Percentiles rank a stretch among this genome's conserved stretches.
phyloP scores from a whole-genome alignment of 2,329 filamentous ascomycete genomes.

The Microsporum audouinii region DNA sequence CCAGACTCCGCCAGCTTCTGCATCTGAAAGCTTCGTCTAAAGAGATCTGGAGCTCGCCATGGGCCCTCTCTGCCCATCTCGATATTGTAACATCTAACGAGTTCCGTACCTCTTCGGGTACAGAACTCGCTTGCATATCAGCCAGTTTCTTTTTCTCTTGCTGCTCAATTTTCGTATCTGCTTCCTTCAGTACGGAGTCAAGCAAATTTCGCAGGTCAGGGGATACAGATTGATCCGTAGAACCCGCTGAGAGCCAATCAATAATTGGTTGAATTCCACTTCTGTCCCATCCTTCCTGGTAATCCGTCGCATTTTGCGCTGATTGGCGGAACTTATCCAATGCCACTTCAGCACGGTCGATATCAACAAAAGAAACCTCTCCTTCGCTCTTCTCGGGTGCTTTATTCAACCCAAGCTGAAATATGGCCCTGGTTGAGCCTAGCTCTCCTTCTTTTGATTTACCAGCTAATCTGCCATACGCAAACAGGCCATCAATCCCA shows the following conservation, averaged over 20 bases:
- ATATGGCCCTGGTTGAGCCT: slow-evolving; percentile 24
- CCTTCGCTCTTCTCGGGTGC: slow-evolving; percentile 24
- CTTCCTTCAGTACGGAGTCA: slow-evolving; percentile 47
- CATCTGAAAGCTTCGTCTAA: slow-evolving; percentile 67
- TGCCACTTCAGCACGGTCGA: slow-evolving; percentile 50
- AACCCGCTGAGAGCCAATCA: slow-evolving; percentile 50
- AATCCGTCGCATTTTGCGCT: slow-evolving; percentile 57
- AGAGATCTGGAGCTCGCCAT: slow-evolving; percentile 69
- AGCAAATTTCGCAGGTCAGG: slow-evolving; percentile 56
- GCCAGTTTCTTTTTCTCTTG: slow-evolving; percentile 23
- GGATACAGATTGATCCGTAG: slow-evolving; percentile 44
- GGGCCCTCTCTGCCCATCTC: slow-evolving; percentile 66
- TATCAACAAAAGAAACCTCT: slow-evolving; percentile 48
- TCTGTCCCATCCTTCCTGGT: slow-evolving; percentile 61
- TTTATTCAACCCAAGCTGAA: slow-evolving; percentile 39
- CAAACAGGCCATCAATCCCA: slow-evolving; percentile 54
- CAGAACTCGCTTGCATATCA: slow-evolving; percentile 24
- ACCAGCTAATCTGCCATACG: slow-evolving; percentile 25
- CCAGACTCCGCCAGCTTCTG: slow-evolving; percentile 64
- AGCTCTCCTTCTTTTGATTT: slow-evolving; percentile 22
- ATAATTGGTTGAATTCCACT: slow-evolving; percentile 57
- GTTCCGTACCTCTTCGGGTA: slow-evolving; percentile 35
- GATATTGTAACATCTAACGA: slow-evolving; percentile 50
- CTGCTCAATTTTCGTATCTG: slow-evolving; percentile 23
- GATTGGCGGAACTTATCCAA: slow-evolving; percentile 57